Conservation (phyloP, 129 eudicot genomes). For the Helianthus tuberosus region DNA sequence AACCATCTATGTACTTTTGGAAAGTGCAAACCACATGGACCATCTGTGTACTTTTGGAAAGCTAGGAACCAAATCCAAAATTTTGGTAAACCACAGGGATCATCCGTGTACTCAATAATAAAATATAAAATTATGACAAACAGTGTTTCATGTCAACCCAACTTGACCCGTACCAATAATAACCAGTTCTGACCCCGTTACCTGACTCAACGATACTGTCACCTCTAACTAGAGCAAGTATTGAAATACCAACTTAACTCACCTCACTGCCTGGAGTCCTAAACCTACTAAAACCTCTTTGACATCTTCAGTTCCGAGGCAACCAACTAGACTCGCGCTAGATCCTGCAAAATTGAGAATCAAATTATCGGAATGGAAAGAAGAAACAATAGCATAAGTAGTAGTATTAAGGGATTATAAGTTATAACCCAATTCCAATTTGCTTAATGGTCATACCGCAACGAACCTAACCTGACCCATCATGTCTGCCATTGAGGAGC, state of each 20-base stretch:
- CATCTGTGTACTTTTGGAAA: too few relatives aligned
- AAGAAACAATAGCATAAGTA: constrained; percentile 20
- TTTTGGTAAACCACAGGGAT: too few relatives aligned
- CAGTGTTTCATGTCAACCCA: not conserved
- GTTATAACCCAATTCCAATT: constrained; percentile 3
- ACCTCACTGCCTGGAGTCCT: constrained; percentile 77
- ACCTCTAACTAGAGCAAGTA: not conserved
- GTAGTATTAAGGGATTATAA: constrained; percentile 8
- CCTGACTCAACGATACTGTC: not conserved
- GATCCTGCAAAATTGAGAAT: constrained; percentile 44
- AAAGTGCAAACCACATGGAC: too few relatives aligned
- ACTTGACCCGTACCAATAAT: not conserved
- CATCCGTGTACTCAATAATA: too few relatives aligned
- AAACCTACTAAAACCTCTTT: constrained; percentile 63
- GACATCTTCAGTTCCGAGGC: constrained; percentile 53
- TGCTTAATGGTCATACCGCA: constrained; percentile 62
- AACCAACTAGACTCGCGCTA: constrained; percentile 41
- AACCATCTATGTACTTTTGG: too few relatives aligned
- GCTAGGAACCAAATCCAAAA: too few relatives aligned
- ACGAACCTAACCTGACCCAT: constrained; percentile 86
- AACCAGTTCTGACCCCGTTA: not conserved
- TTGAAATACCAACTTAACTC: constrained; percentile 9
- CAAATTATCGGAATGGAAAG: constrained; percentile 6
- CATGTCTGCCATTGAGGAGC: constrained; percentile 36
- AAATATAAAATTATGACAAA: not conserved